A percentile compares a stretch with the other conserved stretches of the same genome.
phyloP scores from a whole-genome alignment of 371 early-diverging fungal species.

The Massospora cicadina region DNA sequence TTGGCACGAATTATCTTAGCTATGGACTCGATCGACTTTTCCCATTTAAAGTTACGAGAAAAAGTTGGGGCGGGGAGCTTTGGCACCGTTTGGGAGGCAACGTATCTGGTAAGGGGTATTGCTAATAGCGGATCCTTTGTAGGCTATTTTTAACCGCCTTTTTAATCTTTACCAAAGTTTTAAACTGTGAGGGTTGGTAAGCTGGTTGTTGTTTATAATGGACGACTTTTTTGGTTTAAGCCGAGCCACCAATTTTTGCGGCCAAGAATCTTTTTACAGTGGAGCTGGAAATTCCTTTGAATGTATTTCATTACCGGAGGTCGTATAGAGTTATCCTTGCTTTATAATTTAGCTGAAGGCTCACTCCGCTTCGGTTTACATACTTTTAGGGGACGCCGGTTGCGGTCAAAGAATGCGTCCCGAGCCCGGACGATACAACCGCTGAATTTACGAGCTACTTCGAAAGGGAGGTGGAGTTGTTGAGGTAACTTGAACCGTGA shows the following conservation, averaged over 20 bases:
- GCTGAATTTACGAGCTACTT: constrained; percentile 32
- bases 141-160: not conserved
- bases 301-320: too few species aligned
- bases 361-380: not conserved
- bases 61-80: not conserved
- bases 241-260: too few species aligned
- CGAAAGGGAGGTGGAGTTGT: constrained; percentile 30
- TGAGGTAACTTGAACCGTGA: constrained; percentile 16
- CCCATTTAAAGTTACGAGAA: not conserved
- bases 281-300: too few species aligned
- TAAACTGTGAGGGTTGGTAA: not conserved
- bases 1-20: too few species aligned
- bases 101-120: not conserved
- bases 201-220: too few species aligned
- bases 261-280: too few species aligned
- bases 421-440: constrained; percentile 16
- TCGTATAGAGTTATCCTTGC: too few species aligned
- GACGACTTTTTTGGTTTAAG: too few species aligned
- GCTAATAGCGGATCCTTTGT: not conserved
- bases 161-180: not conserved
- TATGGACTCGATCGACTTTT: not conserved
- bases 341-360: too few species aligned
- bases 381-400: constrained; percentile 30
- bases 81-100: constrained; percentile 7
- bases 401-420: constrained; percentile 32